Base-by-base conservation (phyloP, 805 yeast genomes). In the Cyberlindnera mississippiensis region DNA sequence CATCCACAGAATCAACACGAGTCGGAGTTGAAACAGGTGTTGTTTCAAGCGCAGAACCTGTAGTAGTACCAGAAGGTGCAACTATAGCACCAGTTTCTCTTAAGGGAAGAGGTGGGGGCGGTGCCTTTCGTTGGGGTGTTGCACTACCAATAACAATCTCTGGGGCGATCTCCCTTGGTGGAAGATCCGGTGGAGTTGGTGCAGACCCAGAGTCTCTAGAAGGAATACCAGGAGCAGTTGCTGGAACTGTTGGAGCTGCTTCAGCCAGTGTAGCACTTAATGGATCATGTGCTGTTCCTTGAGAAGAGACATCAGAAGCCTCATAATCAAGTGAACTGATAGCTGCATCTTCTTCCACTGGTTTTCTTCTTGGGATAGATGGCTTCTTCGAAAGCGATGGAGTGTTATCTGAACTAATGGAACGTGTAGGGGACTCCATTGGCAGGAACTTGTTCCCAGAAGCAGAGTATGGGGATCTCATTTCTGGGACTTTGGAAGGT, bases 401-500 rank as follows among this genome's bases (percentile, higher is more conserved):
- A 32, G 35, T 50, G 26, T 37, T 46, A n/a, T 48, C 44, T 6
- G 46, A 33, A 12, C 12, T 12, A 3, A 11, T 11, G 29, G 4
- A 10, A 28, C 10, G 8, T 16, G 41, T 7, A 16, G 37, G 33
- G 15, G 19, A 15, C 22, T 26, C 33, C 15, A 37, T 3, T 18
- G 42, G 46, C 7, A 39, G 13, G 17, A 31, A 37, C 16, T 15
- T 38, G n/a, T 31, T 35, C 15, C 38, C 41, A 9, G 19, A 12
- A 3, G 33, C 33, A 4, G 42, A 30, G 26, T 46, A 48, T 26
- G 61, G 60, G 2, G 51, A 42, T 20, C 31, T 45, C 60, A 56
- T 55, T 2, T 48, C 58, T 12, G 58, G 46, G 6, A 52, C 45
- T 28, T 47, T 50, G 2, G 54, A 13, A 7, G 63, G 57, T 17